Conservation (phyloP, 192 early-diverging fungal genomes). For the Jimgerdemannia flammicorona region DNA sequence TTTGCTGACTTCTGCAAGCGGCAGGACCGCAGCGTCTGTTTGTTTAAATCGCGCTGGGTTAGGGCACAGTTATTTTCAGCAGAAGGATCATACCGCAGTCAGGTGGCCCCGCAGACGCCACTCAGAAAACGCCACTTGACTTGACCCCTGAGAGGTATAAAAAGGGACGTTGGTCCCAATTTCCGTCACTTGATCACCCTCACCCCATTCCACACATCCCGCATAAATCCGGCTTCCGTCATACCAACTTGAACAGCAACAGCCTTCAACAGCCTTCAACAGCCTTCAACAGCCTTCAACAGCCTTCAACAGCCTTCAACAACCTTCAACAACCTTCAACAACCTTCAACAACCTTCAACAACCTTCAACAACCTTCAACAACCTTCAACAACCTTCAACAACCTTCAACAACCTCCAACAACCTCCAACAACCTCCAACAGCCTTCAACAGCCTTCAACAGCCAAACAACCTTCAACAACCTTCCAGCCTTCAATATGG, state of each 20-base stretch:
- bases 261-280: too few species aligned
- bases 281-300: too few species aligned
- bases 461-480: too few species aligned
- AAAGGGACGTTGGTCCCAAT: background rate
- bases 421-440: too few species aligned
- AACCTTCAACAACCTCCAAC: too few species aligned
- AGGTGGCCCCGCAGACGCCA: background rate
- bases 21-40: background rate
- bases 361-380: background rate
- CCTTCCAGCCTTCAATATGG: background rate
- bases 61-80: background rate
- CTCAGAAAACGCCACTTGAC: background rate
- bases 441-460: too few species aligned
- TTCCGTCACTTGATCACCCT: background rate
- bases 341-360: too few species aligned
- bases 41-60: background rate
- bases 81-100: background rate
- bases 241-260: too few species aligned
- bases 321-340: too few species aligned
- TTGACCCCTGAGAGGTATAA: background rate
- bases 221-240: too few species aligned
- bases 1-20: background rate
- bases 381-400: too few species aligned
- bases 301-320: too few species aligned
- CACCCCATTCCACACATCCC: background rate